phyloP scores from a whole-genome alignment of 2,329 filamentous ascomycete species.

The Cordyceps militaris region DNA sequence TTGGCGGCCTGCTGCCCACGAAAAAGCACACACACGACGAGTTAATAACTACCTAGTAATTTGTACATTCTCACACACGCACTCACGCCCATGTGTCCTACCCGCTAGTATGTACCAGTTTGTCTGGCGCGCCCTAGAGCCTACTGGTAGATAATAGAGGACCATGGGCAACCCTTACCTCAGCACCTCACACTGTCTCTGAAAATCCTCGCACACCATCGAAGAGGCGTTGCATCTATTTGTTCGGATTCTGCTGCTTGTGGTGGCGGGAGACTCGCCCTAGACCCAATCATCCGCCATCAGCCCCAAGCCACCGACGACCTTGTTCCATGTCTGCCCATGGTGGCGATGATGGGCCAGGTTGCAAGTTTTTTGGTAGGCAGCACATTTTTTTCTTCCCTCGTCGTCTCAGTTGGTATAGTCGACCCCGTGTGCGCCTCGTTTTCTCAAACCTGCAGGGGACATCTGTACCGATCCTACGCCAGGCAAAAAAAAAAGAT shows the following conservation, averaged over 20 bases:
- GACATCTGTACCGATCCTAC: too few relatives aligned
- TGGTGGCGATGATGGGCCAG: neutral
- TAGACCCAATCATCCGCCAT: neutral
- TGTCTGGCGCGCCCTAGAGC: too few relatives aligned
- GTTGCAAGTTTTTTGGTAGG: too few relatives aligned
- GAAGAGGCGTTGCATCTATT: neutral
- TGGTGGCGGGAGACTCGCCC: neutral
- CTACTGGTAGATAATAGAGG: too few relatives aligned
- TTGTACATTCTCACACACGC: neutral
- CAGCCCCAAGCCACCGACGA: slow-evolving; percentile 9
- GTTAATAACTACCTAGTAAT: too few relatives aligned
- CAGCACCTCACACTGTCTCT: neutral
- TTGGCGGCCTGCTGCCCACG: neutral
- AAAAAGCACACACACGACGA: neutral
- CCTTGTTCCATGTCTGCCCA: neutral
- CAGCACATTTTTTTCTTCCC: too few relatives aligned
- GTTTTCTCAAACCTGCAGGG: too few relatives aligned
- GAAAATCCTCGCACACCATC: neutral
- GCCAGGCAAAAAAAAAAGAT: too few relatives aligned
- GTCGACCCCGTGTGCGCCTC: too few relatives aligned
- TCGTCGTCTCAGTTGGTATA: too few relatives aligned
- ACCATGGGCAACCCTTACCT: too few relatives aligned
- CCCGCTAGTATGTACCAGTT: too few relatives aligned
- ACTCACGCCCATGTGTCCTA: neutral
- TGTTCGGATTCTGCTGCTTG: neutral